Conservation (phyloP, 257 asterid genomes). For the Solanum commersonii region DNA sequence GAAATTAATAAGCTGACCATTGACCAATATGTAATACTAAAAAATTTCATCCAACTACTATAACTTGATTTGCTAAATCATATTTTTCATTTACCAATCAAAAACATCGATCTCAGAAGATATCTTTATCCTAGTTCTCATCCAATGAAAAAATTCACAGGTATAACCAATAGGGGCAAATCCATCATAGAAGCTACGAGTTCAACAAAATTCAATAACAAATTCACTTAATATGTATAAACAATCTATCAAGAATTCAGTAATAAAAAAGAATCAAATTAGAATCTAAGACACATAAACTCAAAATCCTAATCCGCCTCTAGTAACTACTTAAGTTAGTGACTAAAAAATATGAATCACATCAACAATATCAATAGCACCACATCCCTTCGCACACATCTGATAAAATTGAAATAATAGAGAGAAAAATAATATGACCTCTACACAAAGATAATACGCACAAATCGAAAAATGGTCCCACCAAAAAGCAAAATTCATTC, state of each 20-base stretch:
- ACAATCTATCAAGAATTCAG: background rate
- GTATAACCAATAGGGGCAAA: no score
- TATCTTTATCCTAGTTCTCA: background rate
- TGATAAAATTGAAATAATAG: background rate
- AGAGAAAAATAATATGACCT: rapidly evolving
- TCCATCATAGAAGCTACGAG: background rate
- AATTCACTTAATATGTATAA: background rate
- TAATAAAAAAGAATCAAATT: rapidly evolving
- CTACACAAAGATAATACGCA: rapidly evolving
- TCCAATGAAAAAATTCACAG: background rate
- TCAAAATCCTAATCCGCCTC: background rate
- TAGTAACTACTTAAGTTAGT: background rate
- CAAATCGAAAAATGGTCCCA: background rate
- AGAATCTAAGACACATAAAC: background rate
- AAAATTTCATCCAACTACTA: background rate
- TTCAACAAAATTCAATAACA: background rate
- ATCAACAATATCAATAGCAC: background rate
- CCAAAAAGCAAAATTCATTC: background rate
- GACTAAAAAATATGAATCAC: background rate
- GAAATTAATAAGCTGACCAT: no score
- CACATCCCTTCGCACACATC: background rate
- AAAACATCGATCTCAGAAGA: rapidly evolving
- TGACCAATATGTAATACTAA: no score
- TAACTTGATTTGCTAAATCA: background rate
- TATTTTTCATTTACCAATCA: background rate